Evolutionary conservation across 148 eudicot genomes (phyloP).

Genomic region (Fagopyrum esculentum): DNA sequence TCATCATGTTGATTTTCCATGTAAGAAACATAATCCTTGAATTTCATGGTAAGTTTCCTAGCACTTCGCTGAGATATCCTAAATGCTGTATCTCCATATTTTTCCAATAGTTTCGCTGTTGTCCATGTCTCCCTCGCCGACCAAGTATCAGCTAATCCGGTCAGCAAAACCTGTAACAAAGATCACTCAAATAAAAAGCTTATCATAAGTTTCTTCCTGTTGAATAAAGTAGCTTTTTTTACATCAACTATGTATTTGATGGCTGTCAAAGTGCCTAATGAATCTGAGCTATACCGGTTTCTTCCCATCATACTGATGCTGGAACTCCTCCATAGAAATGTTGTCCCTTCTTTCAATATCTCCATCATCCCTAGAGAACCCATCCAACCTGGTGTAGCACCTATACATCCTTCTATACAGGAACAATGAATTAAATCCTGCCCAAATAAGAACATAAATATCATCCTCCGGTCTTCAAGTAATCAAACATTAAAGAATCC

Average conservation of each 20-base stretch:
- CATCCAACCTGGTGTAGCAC: constrained; percentile 64
- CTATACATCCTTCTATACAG: constrained; percentile 77
- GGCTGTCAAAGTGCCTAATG: background rate
- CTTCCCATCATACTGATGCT: constrained; percentile 50
- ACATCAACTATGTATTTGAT: background rate
- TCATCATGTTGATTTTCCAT: constrained; percentile 85
- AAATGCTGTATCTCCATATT: constrained; percentile 70
- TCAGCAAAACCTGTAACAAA: constrained; percentile 58
- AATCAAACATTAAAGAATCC: background rate
- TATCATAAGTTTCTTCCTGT: background rate
- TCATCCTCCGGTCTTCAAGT: background rate
- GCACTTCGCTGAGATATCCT: constrained; percentile 78
- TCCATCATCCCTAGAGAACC: constrained; percentile 69
- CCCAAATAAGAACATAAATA: constrained; percentile 13
- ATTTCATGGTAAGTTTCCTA: constrained; percentile 51
- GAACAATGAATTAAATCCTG: constrained; percentile 87
- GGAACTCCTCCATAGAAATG: constrained; percentile 58
- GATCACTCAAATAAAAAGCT: constrained; percentile 7
- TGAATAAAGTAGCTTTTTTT: background rate
- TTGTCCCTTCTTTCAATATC: constrained; percentile 66
- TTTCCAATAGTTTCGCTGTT: constrained; percentile 45
- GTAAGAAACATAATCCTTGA: constrained; percentile 70
- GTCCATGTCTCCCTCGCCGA: constrained; percentile 74
- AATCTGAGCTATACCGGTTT: constrained; percentile 55
- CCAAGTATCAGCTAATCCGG: constrained; percentile 81